A percentile compares a stretch with the other conserved stretches of the same genome.
Conservation (phyloP, 106 monocot genomes). For the Platanthera guangdongensis region DNA sequence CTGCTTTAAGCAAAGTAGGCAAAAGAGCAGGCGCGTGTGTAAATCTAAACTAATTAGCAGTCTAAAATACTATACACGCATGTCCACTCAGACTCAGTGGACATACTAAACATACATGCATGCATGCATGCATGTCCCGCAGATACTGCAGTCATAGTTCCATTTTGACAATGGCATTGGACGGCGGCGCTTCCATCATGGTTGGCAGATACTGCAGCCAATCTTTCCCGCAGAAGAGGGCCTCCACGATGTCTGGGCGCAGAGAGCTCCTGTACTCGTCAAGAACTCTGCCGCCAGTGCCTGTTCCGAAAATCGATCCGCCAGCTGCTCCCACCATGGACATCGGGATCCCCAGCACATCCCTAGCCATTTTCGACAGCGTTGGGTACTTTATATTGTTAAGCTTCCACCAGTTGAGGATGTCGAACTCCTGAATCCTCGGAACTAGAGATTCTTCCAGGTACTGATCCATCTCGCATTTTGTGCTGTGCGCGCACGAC, state of each 20-base stretch:
- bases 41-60: too few species aligned
- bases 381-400: slow-evolving; percentile 77
- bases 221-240: slow-evolving; percentile 77
- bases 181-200: slow-evolving; percentile 26
- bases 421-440: slow-evolving; percentile 70
- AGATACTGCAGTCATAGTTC: slow-evolving; percentile 22
- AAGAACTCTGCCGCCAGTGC: slow-evolving; percentile 54
- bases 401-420: slow-evolving; percentile 88
- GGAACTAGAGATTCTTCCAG: slow-evolving; percentile 75
- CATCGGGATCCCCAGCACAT: slow-evolving; percentile 78
- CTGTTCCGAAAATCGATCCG: slow-evolving; percentile 48
- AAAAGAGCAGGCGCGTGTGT: too few species aligned
- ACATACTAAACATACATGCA: too few species aligned
- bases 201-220: slow-evolving; percentile 76
- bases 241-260: slow-evolving; percentile 70
- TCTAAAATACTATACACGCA: too few species aligned
- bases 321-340: slow-evolving; percentile 40
- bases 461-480: slow-evolving; percentile 84
- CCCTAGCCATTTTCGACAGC: slow-evolving; percentile 81
- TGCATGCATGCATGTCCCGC: too few species aligned
- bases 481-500: slow-evolving; percentile 39
- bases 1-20: too few species aligned
- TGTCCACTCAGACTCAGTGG: too few species aligned
- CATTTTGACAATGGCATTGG: slow-evolving; percentile 45
- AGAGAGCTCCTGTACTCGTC: slow-evolving; percentile 82